A percentile compares a stretch with the other conserved stretches of the same genome.
Conservation (phyloP, 495 filamentous ascomycete genomes). For the Aspergillus taichungensis region DNA sequence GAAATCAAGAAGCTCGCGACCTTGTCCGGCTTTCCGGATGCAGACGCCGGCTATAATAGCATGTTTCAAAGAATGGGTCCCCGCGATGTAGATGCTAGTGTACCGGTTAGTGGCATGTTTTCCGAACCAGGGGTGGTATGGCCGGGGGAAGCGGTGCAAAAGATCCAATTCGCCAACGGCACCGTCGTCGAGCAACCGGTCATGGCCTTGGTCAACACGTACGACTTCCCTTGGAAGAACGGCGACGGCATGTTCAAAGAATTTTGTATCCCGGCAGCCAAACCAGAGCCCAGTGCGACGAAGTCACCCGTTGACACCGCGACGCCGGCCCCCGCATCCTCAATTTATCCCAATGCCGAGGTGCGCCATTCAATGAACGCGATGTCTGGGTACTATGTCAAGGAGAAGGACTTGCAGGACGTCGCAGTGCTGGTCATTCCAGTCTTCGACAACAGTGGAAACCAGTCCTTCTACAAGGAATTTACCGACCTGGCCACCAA, state of each 20-base stretch:
- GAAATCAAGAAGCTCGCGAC: slow-evolving; percentile 15
- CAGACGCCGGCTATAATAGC: slow-evolving; percentile 16
- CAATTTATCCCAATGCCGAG: slow-evolving; percentile 55
- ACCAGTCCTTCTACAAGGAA: slow-evolving; percentile 9
- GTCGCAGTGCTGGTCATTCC: slow-evolving; percentile 34
- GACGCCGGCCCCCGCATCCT: slow-evolving; percentile 15
- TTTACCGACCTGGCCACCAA: slow-evolving; percentile 20
- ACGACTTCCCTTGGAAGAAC: no score
- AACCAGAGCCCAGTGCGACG: no score
- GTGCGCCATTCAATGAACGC: slow-evolving; percentile 34
- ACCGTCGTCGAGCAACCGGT: neutral
- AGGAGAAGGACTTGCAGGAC: slow-evolving; percentile 21
- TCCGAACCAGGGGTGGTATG: neutral
- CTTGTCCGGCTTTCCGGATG: slow-evolving; percentile 22
- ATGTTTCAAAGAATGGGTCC: no score
- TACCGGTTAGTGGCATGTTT: no score
- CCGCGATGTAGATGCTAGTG: no score
- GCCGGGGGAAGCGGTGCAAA: neutral
- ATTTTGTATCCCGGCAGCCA: no score
- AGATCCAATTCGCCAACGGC: neutral
- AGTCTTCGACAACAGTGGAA: slow-evolving; percentile 16
- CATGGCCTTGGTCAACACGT: neutral
- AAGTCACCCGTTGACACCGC: no score
- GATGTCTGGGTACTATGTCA: slow-evolving; percentile 31
- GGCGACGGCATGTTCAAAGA: no score